phyloP scores from a whole-genome alignment of 768 basidiomycete genomes.

The Cystofilobasidium capitatum region DNA sequence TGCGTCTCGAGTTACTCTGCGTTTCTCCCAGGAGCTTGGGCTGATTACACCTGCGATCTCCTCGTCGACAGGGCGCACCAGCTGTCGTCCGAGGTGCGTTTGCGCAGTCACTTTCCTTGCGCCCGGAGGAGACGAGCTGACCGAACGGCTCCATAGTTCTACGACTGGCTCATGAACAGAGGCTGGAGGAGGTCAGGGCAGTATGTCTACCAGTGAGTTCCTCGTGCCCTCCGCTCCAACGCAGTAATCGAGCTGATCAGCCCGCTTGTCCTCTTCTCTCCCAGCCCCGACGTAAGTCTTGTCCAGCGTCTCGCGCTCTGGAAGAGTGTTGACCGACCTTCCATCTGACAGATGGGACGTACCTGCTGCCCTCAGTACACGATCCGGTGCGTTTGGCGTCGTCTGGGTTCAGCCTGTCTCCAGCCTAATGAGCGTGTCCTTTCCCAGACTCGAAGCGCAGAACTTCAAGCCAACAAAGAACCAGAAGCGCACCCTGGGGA shows the following conservation, averaged over 20 bases:
- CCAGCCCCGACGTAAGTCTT: slow-evolving; percentile 10
- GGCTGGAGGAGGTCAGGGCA: slow-evolving; percentile 18
- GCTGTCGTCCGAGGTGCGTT: slow-evolving; percentile 5
- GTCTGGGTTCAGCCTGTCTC: too few relatives aligned
- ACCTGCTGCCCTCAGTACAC: slow-evolving; percentile 27
- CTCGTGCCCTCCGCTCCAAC: too few relatives aligned
- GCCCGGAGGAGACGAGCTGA: not conserved
- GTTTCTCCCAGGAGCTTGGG: not conserved
- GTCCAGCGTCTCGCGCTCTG: too few relatives aligned
- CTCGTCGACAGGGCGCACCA: slow-evolving; percentile 9
- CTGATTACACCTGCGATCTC: not conserved
- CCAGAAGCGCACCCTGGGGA: not conserved
- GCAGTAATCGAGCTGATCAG: not conserved
- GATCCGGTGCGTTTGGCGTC: slow-evolving; percentile 1
- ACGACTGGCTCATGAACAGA: slow-evolving; percentile 21
- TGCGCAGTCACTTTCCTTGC: not conserved
- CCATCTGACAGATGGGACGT: slow-evolving; percentile 5
- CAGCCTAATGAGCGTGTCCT: too few relatives aligned
- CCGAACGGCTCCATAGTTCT: not conserved
- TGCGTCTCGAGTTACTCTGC: not conserved
- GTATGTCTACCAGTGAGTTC: slow-evolving; percentile 15
- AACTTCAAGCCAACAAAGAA: not conserved
- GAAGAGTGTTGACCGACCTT: too few relatives aligned
- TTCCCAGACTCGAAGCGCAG: not conserved
- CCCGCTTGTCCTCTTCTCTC: not conserved